These are phyloP conservation scores for Diaporthe citriasiana DNA, from an alignment of 2,329 filamentous ascomycete species.

Conservation along the genomic window DNA sequence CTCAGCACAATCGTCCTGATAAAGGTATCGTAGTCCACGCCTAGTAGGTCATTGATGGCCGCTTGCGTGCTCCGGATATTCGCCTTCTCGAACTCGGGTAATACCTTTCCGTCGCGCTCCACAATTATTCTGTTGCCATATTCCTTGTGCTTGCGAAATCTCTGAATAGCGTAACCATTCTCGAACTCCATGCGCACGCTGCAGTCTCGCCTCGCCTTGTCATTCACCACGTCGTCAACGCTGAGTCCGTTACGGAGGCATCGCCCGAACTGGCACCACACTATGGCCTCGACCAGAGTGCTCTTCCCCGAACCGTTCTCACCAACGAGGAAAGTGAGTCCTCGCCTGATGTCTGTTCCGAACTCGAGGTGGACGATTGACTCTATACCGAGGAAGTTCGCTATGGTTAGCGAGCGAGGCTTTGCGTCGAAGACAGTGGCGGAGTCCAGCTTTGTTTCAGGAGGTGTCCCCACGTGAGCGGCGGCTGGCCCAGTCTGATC, in stretches of 20 bases:
- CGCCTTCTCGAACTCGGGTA: slow-evolving; percentile 48
- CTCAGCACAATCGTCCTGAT: slow-evolving; percentile 51
- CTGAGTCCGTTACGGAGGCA: slow-evolving; percentile 49
- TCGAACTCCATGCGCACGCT: slow-evolving; percentile 49
- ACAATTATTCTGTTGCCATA: slow-evolving; percentile 49
- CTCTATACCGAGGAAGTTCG: too few species aligned
- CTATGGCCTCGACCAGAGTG: slow-evolving; percentile 52
- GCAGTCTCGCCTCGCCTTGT: slow-evolving; percentile 48
- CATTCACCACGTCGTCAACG: slow-evolving; percentile 52
- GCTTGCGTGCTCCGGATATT: slow-evolving; percentile 46
- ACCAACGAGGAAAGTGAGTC: slow-evolving; percentile 50
- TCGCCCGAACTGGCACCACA: slow-evolving; percentile 53
- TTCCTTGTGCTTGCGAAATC: slow-evolving; percentile 49
- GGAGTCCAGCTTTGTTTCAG: too few species aligned
- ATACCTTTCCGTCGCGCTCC: slow-evolving; percentile 47
- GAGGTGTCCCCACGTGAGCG: too few species aligned
- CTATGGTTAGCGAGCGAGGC: too few species aligned
- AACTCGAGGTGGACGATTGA: too few species aligned
- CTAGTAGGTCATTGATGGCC: slow-evolving; percentile 50
- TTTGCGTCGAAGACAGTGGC: too few species aligned
- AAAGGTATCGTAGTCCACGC: slow-evolving; percentile 51
- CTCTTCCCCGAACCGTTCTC: slow-evolving; percentile 52
- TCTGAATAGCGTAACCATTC: slow-evolving; percentile 51
- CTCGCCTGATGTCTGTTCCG: too few species aligned
- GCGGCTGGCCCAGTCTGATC: too few species aligned